Evolutionary conservation across 768 basidiomycete species (phyloP).

Genomic region (Daedaleopsis sinensis): DNA sequence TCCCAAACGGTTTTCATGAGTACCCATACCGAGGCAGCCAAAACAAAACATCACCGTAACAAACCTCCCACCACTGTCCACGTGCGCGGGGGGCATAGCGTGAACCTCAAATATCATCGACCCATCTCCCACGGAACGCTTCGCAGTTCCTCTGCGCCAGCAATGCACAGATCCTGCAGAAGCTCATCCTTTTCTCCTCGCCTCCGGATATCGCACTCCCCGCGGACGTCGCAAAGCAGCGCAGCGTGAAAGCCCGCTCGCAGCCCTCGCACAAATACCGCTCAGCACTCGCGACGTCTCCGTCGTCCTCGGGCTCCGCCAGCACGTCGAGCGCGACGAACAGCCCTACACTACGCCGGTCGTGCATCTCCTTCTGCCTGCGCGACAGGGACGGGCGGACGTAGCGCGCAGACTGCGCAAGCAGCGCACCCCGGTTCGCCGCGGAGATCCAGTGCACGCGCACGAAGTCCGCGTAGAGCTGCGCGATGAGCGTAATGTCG

Average conservation of each 20-base stretch:
- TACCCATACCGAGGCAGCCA: too few species aligned
- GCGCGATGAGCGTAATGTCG: constrained; percentile 43
- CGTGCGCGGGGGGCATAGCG: too few species aligned
- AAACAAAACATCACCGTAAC: too few species aligned
- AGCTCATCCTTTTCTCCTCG: constrained; percentile 7
- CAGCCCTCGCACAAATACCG: constrained; percentile 19
- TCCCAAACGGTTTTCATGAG: too few species aligned
- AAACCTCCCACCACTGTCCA: too few species aligned
- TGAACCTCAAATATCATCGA: neutral
- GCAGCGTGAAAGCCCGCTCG: constrained; percentile 4
- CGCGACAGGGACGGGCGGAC: constrained; percentile 20
- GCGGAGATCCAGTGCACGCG: constrained; percentile 19
- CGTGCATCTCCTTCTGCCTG: constrained; percentile 6
- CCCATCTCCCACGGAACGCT: constrained; percentile 10
- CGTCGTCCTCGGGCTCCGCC: neutral
- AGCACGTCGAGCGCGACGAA: constrained; percentile 25
- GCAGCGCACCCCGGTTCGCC: neutral
- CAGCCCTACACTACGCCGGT: constrained; percentile 15
- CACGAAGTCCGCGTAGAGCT: constrained; percentile 39
- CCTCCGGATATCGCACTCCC: neutral
- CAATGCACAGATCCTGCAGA: constrained; percentile 22
- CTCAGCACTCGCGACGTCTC: neutral
- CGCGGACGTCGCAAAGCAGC: constrained; percentile 9
- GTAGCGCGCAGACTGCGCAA: constrained; percentile 24
- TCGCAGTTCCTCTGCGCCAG: constrained; percentile 18